phyloP scores from a whole-genome alignment of 1,284 basidiomycete species.

The Moesziomyces parantarcticus region DNA sequence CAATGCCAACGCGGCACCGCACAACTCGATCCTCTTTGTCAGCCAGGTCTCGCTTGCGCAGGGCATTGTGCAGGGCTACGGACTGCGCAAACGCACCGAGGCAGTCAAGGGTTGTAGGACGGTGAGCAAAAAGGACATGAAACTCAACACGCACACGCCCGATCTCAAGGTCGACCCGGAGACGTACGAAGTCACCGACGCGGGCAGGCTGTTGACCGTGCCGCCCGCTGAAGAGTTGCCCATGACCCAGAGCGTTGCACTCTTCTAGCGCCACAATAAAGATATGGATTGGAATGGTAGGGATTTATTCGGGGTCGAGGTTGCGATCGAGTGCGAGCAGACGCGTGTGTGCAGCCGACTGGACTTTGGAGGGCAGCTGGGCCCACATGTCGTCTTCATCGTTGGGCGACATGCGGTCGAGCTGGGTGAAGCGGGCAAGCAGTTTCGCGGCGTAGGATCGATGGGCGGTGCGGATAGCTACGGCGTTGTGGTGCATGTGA shows the following conservation, averaged over 20 bases:
- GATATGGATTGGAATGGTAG: background rate
- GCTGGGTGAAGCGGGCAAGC: background rate
- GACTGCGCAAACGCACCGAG: constrained; percentile 78
- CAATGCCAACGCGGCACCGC: constrained; percentile 78
- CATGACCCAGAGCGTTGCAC: constrained; percentile 51
- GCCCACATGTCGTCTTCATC: constrained; percentile 24
- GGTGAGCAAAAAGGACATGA: constrained; percentile 89
- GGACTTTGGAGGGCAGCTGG: constrained; percentile 15
- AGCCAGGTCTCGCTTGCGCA: constrained; percentile 18
- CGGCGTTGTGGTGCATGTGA: constrained; percentile 2
- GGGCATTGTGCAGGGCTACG: constrained; percentile 77
- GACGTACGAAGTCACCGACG: constrained; percentile 71
- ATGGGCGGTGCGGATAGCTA: constrained; percentile 21
- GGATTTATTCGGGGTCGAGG: background rate
- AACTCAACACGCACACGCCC: constrained; percentile 85
- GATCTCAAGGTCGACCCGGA: constrained; percentile 91
- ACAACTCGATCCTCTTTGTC: constrained; percentile 86
- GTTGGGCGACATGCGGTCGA: constrained; percentile 5
- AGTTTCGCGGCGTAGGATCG: constrained; percentile 3
- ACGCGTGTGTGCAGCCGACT: constrained; percentile 7
- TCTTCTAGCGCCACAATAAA: constrained; percentile 6
- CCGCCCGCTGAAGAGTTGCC: constrained; percentile 57
- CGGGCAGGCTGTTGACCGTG: constrained; percentile 50
- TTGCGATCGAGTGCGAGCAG: constrained; percentile 5
- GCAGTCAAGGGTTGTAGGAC: constrained; percentile 82